A percentile compares a stretch with the other conserved stretches of the same genome.
These are phyloP conservation scores for Cyclocybe cylindracea DNA, from an alignment of 768 basidiomycete genomes.

Conservation along the genomic window DNA sequence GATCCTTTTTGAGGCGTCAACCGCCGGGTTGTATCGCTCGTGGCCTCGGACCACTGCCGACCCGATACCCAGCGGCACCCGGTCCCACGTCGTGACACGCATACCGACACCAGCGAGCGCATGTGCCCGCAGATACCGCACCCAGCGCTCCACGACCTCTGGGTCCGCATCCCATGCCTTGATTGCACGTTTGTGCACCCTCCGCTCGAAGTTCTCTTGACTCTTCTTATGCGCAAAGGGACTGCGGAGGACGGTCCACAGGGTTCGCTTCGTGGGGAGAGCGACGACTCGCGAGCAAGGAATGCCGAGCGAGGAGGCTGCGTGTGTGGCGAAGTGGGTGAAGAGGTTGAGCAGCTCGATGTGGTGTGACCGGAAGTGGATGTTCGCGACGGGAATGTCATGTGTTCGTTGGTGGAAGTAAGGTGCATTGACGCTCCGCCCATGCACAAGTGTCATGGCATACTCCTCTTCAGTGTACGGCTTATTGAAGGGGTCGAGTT, in stretches of 20 bases:
- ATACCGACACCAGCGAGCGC: slow-evolving; percentile 86
- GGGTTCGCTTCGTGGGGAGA: slow-evolving; percentile 72
- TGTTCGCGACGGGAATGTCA: slow-evolving; percentile 72
- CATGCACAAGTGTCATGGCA: slow-evolving; percentile 61
- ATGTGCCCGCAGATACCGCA: slow-evolving; percentile 75
- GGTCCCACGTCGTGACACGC: slow-evolving; percentile 78
- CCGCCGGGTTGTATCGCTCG: slow-evolving; percentile 4
- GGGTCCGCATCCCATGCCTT: slow-evolving; percentile 90
- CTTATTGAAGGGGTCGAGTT: slow-evolving; percentile 13
- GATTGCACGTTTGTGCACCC: slow-evolving; percentile 80
- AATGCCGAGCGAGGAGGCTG: slow-evolving; percentile 83
- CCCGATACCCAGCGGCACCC: slow-evolving; percentile 53
- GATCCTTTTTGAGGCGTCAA: slow-evolving; percentile 20
- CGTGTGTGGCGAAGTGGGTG: slow-evolving; percentile 80
- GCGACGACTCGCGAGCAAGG: slow-evolving; percentile 64
- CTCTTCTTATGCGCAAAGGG: slow-evolving; percentile 94
- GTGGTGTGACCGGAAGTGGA: slow-evolving; percentile 84
- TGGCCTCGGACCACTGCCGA: neutral
- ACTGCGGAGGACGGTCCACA: slow-evolving; percentile 84
- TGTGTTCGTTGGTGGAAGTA: slow-evolving; percentile 62
- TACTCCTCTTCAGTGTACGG: slow-evolving; percentile 42
- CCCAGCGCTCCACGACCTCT: slow-evolving; percentile 78
- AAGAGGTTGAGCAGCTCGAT: slow-evolving; percentile 71
- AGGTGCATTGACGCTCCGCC: slow-evolving; percentile 57
- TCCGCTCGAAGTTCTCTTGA: slow-evolving; percentile 93